Percentiles rank a stretch among this genome's conserved stretches.
Evolutionary conservation across 2,329 filamentous ascomycete genomes (phyloP).

Genomic region (Nemania sp.): DNA sequence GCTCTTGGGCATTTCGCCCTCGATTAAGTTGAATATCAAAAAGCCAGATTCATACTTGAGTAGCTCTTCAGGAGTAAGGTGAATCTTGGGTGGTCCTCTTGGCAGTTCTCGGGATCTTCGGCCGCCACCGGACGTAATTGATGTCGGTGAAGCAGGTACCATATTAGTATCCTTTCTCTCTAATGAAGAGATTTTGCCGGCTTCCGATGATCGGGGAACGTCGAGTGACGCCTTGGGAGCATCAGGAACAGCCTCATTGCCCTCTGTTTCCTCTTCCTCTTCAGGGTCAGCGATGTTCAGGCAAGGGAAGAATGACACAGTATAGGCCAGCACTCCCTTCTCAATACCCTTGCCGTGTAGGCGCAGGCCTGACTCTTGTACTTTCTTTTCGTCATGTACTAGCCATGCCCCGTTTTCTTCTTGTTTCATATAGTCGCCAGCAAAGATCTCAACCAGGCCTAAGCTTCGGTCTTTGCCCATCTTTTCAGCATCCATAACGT

Average conservation of each 20-base stretch:
- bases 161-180: constrained; percentile 48
- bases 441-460: constrained; percentile 81
- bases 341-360: constrained; percentile 77
- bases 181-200: constrained; percentile 60
- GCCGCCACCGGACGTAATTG: constrained; percentile 51
- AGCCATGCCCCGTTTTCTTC: constrained; percentile 84
- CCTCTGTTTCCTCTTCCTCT: constrained; percentile 73
- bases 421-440: constrained; percentile 82
- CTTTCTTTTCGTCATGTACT: constrained; percentile 79
- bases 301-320: constrained; percentile 89
- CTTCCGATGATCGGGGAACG: constrained; percentile 52
- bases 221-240: constrained; percentile 49
- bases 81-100: constrained; percentile 78
- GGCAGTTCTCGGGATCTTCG: constrained; percentile 64
- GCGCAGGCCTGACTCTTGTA: constrained; percentile 75
- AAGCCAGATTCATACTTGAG: constrained; percentile 89
- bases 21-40: constrained; percentile 92
- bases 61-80: constrained; percentile 82
- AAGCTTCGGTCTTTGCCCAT: constrained; percentile 91
- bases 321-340: constrained; percentile 87
- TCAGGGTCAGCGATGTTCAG: constrained; percentile 90
- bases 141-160: constrained; percentile 48
- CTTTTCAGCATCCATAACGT: constrained; percentile 97
- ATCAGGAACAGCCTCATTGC: constrained; percentile 48
- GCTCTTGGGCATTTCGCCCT: constrained; percentile 82